These are phyloP conservation scores for Stropharia rugosoannulata DNA, from an alignment of 768 basidiomycete species.

Conservation along the genomic window DNA sequence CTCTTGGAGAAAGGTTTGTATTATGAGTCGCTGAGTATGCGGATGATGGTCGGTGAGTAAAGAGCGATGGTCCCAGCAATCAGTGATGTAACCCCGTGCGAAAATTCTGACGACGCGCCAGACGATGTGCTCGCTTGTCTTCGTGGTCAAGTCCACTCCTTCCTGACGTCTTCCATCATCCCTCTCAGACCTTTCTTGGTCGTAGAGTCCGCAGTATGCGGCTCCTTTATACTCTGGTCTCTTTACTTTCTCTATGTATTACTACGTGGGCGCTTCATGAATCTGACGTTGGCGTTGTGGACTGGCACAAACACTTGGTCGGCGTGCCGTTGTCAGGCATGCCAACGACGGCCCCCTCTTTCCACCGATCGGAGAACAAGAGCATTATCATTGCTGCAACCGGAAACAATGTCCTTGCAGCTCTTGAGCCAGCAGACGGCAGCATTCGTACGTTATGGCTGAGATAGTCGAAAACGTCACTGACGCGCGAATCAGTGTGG, in stretches of 20 bases:
- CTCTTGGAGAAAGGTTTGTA: background rate
- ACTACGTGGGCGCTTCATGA: constrained; percentile 55
- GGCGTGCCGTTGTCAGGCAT: constrained; percentile 67
- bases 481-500: constrained; percentile 56
- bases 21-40: background rate
- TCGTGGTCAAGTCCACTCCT: background rate
- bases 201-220: constrained; percentile 23
- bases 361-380: constrained; percentile 42
- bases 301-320: constrained; percentile 82
- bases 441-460: constrained; percentile 55
- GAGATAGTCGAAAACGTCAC: background rate
- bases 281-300: constrained; percentile 76
- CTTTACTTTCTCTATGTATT: constrained; percentile 19
- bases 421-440: constrained; percentile 65
- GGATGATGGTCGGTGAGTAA: background rate
- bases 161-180: background rate
- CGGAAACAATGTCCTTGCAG: constrained; percentile 75
- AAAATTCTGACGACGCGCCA: constrained; percentile 8
- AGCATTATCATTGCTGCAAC: constrained; percentile 68
- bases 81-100: constrained; percentile 9
- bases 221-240: constrained; percentile 18
- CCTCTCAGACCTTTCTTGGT: background rate
- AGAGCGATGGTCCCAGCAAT: constrained; percentile 1
- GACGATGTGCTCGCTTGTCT: constrained; percentile 1
- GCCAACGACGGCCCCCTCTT: constrained; percentile 53